Percentiles rank a stretch among this genome's conserved stretches.
Conservation (phyloP, 495 filamentous ascomycete genomes). For the Penicillium ochrochloron region DNA sequence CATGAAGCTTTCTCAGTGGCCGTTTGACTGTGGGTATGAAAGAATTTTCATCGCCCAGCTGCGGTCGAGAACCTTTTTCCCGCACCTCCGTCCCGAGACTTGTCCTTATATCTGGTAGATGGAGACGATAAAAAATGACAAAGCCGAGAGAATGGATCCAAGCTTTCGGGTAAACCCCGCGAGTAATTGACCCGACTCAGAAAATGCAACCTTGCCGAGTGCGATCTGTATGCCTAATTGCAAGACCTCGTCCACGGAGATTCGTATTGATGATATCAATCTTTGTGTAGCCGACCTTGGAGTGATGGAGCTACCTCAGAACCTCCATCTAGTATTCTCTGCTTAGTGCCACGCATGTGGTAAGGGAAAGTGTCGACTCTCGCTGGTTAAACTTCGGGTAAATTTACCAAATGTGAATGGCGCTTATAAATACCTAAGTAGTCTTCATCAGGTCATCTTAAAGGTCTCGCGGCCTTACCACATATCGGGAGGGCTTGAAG, state of each 20-base stretch:
- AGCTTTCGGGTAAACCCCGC: slow-evolving; percentile 1
- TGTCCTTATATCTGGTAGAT: not conserved
- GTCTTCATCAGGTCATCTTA: not conserved
- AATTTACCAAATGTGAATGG: not conserved
- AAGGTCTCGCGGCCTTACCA: not conserved
- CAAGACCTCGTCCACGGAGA: not conserved
- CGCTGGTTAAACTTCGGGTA: not conserved
- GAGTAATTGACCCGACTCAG: not conserved
- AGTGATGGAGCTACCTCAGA: not conserved
- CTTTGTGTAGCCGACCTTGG: not conserved
- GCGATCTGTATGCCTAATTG: not conserved
- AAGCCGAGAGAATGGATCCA: not conserved
- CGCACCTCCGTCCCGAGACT: not conserved
- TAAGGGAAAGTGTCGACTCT: not conserved
- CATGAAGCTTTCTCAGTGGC: slow-evolving; percentile 2
- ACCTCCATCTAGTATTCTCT: not conserved
- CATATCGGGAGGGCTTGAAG: not conserved
- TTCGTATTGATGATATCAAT: not conserved
- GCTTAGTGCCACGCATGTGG: not conserved
- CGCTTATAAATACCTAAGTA: not conserved
- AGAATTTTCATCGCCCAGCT: not conserved
- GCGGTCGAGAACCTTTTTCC: not conserved
- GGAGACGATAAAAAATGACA: not conserved
- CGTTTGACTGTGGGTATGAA: not conserved
- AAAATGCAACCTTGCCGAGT: not conserved